Base-by-base conservation (phyloP, 31 red algal species). In the Odonthalia washingtoniensis region DNA sequence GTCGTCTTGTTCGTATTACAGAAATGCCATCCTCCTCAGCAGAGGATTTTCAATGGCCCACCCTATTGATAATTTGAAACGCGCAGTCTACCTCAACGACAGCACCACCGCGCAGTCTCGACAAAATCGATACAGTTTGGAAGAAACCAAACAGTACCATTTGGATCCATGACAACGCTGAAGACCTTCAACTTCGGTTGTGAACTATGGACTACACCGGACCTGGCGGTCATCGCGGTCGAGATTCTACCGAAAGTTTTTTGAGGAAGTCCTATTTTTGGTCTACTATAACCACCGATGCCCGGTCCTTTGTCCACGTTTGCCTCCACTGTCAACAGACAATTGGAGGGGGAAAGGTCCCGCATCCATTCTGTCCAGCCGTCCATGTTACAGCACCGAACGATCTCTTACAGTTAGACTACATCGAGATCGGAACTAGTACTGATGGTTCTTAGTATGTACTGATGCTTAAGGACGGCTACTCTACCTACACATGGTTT, bases 331-430 rank as follows among this genome's bases (percentile, higher is more conserved):
- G 72, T 75, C 72, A 38, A 3, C 16, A 28, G 72, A 75, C 72
- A 75, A 41, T 40, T 34, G 72, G 30, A 75, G 72, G 72, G 72
- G 72, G 16, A 16, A 75, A 16, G 9, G 32, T 34, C 6, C 30
- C 72, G 32, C 72, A 37, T 75, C 72, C 72, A 16, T 75, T 75
- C 72, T 28, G 72, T 40, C 72, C 72, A 12, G 6, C 66, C 33
- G 27, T 28, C 9, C n/a, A 28, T 70, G 66, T 6, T 30, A 70
- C 33, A 36, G 30, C 12, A 36, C 72, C 72, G 3, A 6, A 75
- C 72, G 37, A 75, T 37, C 72, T 75, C 30, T 5, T 75, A 5
- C 72, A 75, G 32, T 75, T 75, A 28, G 72, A 75, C 72, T 75
- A 75, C 72, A 75, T 75, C 37, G 72, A 75, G 32, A 6, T 77